Conservation (phyloP, 345 rosid genomes). For the Salix purpurea region DNA sequence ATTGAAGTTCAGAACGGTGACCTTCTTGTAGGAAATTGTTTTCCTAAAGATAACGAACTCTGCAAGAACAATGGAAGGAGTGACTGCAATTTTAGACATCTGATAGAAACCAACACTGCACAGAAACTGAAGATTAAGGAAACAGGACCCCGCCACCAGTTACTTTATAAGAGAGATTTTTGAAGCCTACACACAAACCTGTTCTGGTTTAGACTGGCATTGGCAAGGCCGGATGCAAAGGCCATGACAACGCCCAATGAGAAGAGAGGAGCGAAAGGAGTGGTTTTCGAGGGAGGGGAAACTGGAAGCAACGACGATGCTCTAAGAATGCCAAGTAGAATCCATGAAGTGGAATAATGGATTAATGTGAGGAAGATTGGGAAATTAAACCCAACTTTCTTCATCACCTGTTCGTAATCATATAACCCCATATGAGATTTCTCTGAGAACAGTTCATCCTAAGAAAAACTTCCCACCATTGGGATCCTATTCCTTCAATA, state of each 20-base stretch:
- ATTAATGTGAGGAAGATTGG: slow-evolving; percentile 83
- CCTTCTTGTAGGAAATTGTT: slow-evolving; percentile 65
- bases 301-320: slow-evolving; percentile 67
- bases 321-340: slow-evolving; percentile 73
- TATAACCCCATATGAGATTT: not conserved
- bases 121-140: slow-evolving; percentile 13
- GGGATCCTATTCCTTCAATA: too few species aligned
- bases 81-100: slow-evolving; percentile 96
- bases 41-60: slow-evolving; percentile 69
- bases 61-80: slow-evolving; percentile 84
- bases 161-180: not conserved
- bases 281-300: slow-evolving; percentile 75
- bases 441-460: not conserved
- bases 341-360: slow-evolving; percentile 75
- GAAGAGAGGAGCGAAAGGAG: slow-evolving; percentile 79
- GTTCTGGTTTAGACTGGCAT: slow-evolving; percentile 83
- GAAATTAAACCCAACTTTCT: slow-evolving; percentile 70
- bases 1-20: not conserved
- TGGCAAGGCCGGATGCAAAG: slow-evolving; percentile 92
- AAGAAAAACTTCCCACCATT: too few species aligned
- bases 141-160: not conserved
- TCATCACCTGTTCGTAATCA: slow-evolving; percentile 61
- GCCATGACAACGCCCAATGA: slow-evolving; percentile 84
- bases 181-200: slow-evolving; percentile 36
- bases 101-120: slow-evolving; percentile 94